Conservation (phyloP, 2,329 filamentous ascomycete species). For the Pyrenophora tritici-repentis region DNA sequence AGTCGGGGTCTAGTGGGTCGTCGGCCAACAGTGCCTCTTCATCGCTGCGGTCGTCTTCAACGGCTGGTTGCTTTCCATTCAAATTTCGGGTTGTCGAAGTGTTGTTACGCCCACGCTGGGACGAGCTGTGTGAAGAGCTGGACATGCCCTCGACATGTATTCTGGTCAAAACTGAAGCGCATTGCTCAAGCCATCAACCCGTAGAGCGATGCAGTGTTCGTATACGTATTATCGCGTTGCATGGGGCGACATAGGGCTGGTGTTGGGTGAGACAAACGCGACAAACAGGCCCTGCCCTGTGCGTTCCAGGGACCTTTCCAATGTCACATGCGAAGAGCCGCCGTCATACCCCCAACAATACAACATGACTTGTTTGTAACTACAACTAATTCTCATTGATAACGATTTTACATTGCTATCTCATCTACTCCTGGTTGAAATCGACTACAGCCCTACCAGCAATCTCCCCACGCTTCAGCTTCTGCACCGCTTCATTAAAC, state of each 20-base stretch:
- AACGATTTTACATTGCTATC: neutral
- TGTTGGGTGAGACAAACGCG: constrained; percentile 16
- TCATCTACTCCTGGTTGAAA: constrained; percentile 51
- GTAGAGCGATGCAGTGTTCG: constrained; percentile 5
- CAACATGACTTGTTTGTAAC: too few relatives aligned
- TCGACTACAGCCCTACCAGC: constrained; percentile 60
- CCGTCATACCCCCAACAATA: neutral
- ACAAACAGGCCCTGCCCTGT: constrained; percentile 14
- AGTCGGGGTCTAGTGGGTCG: constrained; percentile 60
- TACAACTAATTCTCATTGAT: too few relatives aligned
- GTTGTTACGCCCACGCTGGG: constrained; percentile 46
- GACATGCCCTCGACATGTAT: constrained; percentile 48
- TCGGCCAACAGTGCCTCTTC: constrained; percentile 57
- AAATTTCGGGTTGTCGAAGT: constrained; percentile 52
- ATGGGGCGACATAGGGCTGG: constrained; percentile 20
- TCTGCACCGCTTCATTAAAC: constrained; percentile 58
- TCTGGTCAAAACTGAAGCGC: constrained; percentile 17
- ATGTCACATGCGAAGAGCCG: constrained; percentile 5
- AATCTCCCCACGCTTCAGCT: constrained; percentile 56
- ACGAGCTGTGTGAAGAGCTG: constrained; percentile 44
- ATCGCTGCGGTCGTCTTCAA: constrained; percentile 53
- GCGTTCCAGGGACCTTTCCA: constrained; percentile 5
- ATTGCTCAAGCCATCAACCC: constrained; percentile 36
- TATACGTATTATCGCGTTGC: neutral
- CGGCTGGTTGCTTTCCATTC: constrained; percentile 41